Evolutionary conservation across 176 grass and related monocot genomes (phyloP).

Genomic region (Juncus inflexus): DNA sequence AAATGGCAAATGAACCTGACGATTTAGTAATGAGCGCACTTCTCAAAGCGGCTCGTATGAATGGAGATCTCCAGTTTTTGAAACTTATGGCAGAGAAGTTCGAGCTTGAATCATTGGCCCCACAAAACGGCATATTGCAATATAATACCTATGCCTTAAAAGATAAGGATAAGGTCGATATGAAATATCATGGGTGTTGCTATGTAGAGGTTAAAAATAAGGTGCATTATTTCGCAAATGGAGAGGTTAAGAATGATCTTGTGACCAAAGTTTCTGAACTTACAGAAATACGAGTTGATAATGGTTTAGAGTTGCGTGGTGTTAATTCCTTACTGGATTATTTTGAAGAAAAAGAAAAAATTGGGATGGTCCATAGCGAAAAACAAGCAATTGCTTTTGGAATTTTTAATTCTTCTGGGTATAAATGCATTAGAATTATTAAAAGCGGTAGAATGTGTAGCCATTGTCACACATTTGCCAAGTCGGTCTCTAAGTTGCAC

Average conservation of each 20-base stretch:
- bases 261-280: constrained; percentile 7
- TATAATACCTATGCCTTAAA: constrained; percentile 27
- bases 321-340: constrained; percentile 22
- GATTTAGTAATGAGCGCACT: constrained; percentile 26
- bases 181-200: constrained; percentile 25
- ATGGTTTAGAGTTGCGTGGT: background rate
- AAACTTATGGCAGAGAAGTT: constrained; percentile 23
- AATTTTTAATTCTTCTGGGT: constrained; percentile 17
- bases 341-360: constrained; percentile 33
- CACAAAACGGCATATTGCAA: constrained; percentile 17
- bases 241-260: constrained; percentile 12
- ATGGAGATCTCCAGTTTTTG: constrained; percentile 30
- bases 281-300: constrained; percentile 1
- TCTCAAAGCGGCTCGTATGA: constrained; percentile 30
- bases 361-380: constrained; percentile 27
- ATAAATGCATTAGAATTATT: constrained; percentile 30
- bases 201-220: constrained; percentile 30
- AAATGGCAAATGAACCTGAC: constrained; percentile 30
- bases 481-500: constrained; percentile 31
- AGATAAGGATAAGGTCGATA: constrained; percentile 2
- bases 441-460: constrained; percentile 33
- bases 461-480: constrained; percentile 33
- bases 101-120: constrained; percentile 28
- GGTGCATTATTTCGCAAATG: constrained; percentile 30
- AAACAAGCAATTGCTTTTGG: constrained; percentile 39